A percentile compares a stretch with the other conserved stretches of the same genome.
Conservation (phyloP, 257 asterid species). For the Eustoma russellianum region DNA sequence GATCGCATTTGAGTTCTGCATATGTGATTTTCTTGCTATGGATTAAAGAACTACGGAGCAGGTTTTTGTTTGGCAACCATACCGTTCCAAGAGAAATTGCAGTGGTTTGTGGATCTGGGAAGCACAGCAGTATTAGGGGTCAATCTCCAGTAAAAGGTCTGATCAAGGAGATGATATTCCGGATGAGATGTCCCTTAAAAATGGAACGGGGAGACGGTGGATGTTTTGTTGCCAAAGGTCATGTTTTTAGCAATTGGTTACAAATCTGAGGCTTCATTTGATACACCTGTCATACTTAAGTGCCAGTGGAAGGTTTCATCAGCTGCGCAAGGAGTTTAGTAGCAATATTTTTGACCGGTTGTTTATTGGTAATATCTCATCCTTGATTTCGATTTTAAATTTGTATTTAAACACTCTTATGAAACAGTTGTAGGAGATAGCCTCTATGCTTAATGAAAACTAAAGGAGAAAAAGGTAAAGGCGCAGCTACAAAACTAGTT, state of each 20-base stretch:
- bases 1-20: constrained; percentile 66
- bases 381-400: no score
- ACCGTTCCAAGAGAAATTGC: constrained; percentile 38
- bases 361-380: no score
- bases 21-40: constrained; percentile 72
- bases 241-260: constrained; percentile 54
- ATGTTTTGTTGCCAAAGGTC: constrained; percentile 73
- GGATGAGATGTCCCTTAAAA: constrained; percentile 62
- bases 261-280: no score
- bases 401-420: no score
- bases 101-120: constrained; percentile 74
- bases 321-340: no score
- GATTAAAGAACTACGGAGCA: constrained; percentile 44
- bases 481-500: no score
- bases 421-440: no score
- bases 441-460: no score
- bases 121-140: constrained; percentile 63
- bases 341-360: no score
- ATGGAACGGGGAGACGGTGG: constrained; percentile 67
- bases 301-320: no score
- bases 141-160: constrained; percentile 63
- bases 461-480: no score
- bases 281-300: no score
- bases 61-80: constrained; percentile 18
- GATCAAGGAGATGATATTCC: constrained; percentile 44